phyloP scores from a whole-genome alignment of 306 rosid species.

The Crotalaria pallida region DNA sequence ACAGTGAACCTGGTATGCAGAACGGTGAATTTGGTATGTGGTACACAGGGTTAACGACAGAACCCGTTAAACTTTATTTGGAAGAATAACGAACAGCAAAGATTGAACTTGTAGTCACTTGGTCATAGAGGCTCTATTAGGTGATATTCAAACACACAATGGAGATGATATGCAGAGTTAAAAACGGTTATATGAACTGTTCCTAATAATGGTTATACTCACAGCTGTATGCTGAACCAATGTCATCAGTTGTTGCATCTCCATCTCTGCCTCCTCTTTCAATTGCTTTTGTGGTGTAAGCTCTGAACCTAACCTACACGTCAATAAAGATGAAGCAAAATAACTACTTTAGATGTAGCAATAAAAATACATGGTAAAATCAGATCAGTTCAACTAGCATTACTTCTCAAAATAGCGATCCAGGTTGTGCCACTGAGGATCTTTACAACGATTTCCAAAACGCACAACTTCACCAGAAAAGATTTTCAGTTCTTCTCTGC shows the following conservation, averaged over 20 bases:
- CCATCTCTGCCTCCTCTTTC: constrained; percentile 77
- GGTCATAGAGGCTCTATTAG: not conserved
- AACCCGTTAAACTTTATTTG: not conserved
- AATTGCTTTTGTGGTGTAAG: constrained; percentile 71
- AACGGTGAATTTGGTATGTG: no score
- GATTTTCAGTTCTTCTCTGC: constrained; percentile 90
- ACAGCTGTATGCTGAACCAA: constrained; percentile 87
- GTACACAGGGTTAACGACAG: no score
- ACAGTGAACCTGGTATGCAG: no score
- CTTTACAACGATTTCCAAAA: constrained; percentile 97
- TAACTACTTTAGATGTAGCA: constrained; percentile 1
- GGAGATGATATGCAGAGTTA: not conserved
- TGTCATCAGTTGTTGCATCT: constrained; percentile 80
- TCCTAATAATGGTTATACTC: constrained; percentile 39
- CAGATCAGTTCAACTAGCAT: constrained; percentile 20
- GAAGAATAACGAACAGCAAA: no score
- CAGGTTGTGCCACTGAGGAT: constrained; percentile 98
- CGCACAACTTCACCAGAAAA: constrained; percentile 97
- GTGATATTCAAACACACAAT: constrained; percentile 2
- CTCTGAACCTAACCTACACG: constrained; percentile 76
- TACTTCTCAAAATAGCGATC: constrained; percentile 96
- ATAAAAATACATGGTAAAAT: constrained; percentile 1
- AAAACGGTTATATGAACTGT: constrained; percentile 12
- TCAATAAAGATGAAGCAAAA: constrained; percentile 24
- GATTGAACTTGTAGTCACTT: no score